A percentile compares a stretch with the other conserved stretches of the same genome.
Conservation (phyloP, 345 rosid genomes). For the Anastatica hierochuntica region DNA sequence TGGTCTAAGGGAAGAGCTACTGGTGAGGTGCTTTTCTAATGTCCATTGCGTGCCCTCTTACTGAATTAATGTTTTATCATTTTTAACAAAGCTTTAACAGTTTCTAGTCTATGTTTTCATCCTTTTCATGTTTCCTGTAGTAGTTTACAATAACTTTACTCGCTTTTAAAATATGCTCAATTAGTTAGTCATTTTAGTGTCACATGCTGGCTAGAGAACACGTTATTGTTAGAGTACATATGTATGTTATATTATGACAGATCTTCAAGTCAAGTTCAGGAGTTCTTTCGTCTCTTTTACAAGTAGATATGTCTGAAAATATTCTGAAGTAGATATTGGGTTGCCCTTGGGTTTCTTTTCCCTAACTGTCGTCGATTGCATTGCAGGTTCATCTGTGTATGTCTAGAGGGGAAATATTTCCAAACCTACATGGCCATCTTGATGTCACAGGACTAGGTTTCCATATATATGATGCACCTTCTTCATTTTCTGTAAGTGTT, state of each 20-base stretch:
- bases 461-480: conserved; percentile 85
- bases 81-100: background rate
- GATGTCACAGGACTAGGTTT: conserved; percentile 76
- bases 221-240: conserved; percentile 1
- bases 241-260: conserved; percentile 2
- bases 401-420: conserved; percentile 90
- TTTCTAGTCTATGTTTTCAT: background rate
- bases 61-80: background rate
- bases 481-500: conserved; percentile 68
- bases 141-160: conserved; percentile 1
- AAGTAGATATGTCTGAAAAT: conserved; percentile 3
- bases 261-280: background rate
- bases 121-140: background rate
- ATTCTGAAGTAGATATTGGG: background rate
- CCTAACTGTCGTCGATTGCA: conserved; percentile 10
- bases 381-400: conserved; percentile 84
- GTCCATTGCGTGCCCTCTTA: conserved; percentile 11
- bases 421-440: conserved; percentile 87
- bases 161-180: background rate
- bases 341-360: background rate
- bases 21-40: conserved; percentile 98
- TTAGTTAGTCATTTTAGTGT: background rate
- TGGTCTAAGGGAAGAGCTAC: conserved; percentile 96
- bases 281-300: conserved; percentile 6
- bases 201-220: conserved; percentile 1